Evolutionary conservation across 2,329 filamentous ascomycete genomes (phyloP).

Genomic region (Pezicula radicicola): DNA sequence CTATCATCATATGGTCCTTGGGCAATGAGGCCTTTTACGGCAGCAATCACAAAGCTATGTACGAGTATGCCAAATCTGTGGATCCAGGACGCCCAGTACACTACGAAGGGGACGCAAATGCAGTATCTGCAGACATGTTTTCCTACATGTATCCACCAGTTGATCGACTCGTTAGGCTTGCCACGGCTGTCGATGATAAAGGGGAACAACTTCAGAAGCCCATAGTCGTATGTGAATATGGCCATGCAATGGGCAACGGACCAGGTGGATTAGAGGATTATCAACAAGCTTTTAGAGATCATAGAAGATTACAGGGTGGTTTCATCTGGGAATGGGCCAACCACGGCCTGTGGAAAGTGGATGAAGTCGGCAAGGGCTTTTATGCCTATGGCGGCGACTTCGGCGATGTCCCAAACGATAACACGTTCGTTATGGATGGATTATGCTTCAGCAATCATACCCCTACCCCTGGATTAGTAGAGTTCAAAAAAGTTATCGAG

Average conservation of each 20-base stretch:
- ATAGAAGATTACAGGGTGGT: constrained; percentile 40
- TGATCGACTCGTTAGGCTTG: constrained; percentile 33
- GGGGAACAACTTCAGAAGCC: constrained; percentile 45
- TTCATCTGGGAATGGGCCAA: constrained; percentile 44
- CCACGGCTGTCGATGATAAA: constrained; percentile 37
- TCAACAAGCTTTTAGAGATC: constrained; percentile 50
- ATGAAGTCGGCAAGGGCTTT: constrained; percentile 28
- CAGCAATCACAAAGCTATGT: constrained; percentile 66
- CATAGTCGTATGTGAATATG: constrained; percentile 56
- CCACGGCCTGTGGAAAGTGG: constrained; percentile 30
- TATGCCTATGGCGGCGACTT: constrained; percentile 42
- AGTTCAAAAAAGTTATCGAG: constrained; percentile 56
- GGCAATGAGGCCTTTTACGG: constrained; percentile 75
- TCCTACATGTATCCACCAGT: constrained; percentile 53
- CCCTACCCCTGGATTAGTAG: constrained; percentile 52
- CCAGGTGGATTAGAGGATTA: constrained; percentile 70
- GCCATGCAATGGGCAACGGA: constrained; percentile 71
- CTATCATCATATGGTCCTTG: constrained; percentile 70
- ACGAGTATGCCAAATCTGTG: constrained; percentile 46
- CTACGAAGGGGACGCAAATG: constrained; percentile 52
- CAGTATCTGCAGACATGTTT: constrained; percentile 51
- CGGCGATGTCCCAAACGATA: constrained; percentile 43
- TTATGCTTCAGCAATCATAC: constrained; percentile 50
- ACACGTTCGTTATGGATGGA: constrained; percentile 61
- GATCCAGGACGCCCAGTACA: constrained; percentile 52